Base-by-base conservation (phyloP, 495 filamentous ascomycete species). In the Pseudomonodictys pantanalensis region DNA sequence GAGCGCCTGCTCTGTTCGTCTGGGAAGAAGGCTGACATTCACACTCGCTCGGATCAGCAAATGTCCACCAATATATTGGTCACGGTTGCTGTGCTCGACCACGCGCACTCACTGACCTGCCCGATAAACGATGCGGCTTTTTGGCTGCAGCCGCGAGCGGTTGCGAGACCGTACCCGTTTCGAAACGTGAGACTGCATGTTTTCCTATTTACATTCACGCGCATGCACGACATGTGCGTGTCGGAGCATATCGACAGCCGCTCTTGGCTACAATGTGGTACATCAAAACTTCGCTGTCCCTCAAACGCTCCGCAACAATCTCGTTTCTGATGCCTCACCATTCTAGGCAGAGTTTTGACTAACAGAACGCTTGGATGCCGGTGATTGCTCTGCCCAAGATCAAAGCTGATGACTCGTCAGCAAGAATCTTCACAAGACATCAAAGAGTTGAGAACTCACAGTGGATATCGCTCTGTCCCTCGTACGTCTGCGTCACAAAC, bases 401-500 rank as follows among this genome's bases (percentile, higher is more conserved):
- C 70, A 89, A 70, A 17, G 80, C 83, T 85, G 60, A 42, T 56
- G 29, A 66, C 52, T 55, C 9, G 53, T 62, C 51, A 68, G 66
- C 50, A 11, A 26, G 24, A 15, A 7, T 20, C 20, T 47, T 52
- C 35, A 47, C 7, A 35, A 54, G 15, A 43, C 39, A 12, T n/a
- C n/a, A 28, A 15, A 3, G 11, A 10, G 8, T 49, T 12, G 33
- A 51, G 52, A 17, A 80, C 89, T 82, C 75, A 93, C 90, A 80
- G 71, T 96, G 92, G 64, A 96, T 96, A 75, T 97, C 92, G 62
- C 90, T 95, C 72, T 96, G 92, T 7, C 92, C 92, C 75, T 97
- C 93, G 62, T 98, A 98, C 0, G 92, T 97, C 72, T 97, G 92
- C 42, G 92, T 96, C 51, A 98, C 95, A 71, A 95, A 97, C 58